These are phyloP conservation scores for Vaccinium darrowii DNA, from an alignment of 148 eudicot genomes.

Conservation along the genomic window DNA sequence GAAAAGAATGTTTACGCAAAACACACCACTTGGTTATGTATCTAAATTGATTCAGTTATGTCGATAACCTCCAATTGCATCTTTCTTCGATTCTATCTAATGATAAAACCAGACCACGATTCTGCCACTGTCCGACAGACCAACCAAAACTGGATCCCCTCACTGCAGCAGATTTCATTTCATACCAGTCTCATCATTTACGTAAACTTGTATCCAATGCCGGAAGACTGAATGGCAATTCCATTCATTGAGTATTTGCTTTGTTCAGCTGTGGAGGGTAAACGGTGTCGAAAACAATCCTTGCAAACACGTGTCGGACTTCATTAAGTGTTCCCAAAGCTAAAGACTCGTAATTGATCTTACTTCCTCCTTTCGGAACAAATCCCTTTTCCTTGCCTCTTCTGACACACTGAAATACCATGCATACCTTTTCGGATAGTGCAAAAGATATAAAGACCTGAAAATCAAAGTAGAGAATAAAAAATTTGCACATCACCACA, in stretches of 20 bases:
- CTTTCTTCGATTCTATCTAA: neutral
- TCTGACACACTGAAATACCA: constrained; percentile 56
- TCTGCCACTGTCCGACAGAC: neutral
- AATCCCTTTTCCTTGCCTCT: constrained; percentile 43
- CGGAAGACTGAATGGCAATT: neutral
- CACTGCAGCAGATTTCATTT: neutral
- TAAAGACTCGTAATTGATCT: constrained; percentile 59
- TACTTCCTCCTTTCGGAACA: constrained; percentile 48
- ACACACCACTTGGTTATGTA: neutral
- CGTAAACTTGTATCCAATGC: neutral
- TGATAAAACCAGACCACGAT: neutral
- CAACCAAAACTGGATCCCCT: neutral
- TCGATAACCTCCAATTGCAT: neutral
- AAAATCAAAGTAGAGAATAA: constrained; percentile 5
- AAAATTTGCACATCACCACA: neutral
- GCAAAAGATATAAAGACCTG: constrained; percentile 71
- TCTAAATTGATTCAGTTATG: neutral
- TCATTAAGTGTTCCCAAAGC: constrained; percentile 57
- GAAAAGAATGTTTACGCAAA: neutral
- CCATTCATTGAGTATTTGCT: neutral
- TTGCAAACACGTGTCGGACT: constrained; percentile 68
- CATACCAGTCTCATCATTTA: neutral
- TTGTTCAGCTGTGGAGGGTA: constrained; percentile 41
- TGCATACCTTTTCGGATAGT: constrained; percentile 45
- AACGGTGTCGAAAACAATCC: constrained; percentile 74